These are phyloP conservation scores for Pseudopithomyces maydicus DNA, from an alignment of 2,329 filamentous ascomycete species.

Conservation along the genomic window DNA sequence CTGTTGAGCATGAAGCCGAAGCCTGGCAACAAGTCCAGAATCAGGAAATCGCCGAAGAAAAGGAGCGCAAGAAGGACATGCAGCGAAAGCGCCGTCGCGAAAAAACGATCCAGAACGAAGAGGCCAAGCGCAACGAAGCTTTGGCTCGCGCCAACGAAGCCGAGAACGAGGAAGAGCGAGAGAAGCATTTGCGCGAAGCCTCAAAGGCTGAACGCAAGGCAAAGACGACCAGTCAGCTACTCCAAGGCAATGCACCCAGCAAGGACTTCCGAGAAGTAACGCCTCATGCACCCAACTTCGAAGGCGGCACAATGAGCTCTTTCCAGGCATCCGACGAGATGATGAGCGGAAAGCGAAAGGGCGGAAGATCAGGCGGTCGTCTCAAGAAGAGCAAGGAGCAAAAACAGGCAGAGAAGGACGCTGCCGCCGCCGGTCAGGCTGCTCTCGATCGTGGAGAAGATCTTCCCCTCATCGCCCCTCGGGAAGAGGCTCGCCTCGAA, in stretches of 20 bases:
- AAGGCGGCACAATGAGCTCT: slow-evolving; percentile 83
- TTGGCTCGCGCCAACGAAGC: slow-evolving; percentile 78
- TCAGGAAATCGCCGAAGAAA: slow-evolving; percentile 89
- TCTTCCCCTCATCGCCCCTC: slow-evolving; percentile 64
- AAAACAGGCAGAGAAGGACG: slow-evolving; percentile 72
- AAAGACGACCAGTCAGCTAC: slow-evolving; percentile 82
- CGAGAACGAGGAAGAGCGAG: slow-evolving; percentile 80
- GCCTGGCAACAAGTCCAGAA: slow-evolving; percentile 87
- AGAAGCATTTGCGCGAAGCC: slow-evolving; percentile 81
- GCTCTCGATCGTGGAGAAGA: slow-evolving; percentile 80
- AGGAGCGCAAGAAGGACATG: slow-evolving; percentile 99
- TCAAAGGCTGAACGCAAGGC: slow-evolving; percentile 93
- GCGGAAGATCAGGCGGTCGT: slow-evolving; percentile 61
- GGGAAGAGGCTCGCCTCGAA: slow-evolving; percentile 60
- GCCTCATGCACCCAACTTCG: slow-evolving; percentile 77
- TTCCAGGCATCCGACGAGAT: slow-evolving; percentile 72
- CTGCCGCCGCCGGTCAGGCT: slow-evolving; percentile 85
- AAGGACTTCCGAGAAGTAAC: slow-evolving; percentile 76
- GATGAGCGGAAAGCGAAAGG: slow-evolving; percentile 56
- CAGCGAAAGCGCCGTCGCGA: slow-evolving; percentile 94
- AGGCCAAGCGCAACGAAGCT: slow-evolving; percentile 80
- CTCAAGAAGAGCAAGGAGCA: slow-evolving; percentile 87
- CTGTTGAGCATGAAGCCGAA: slow-evolving; percentile 75
- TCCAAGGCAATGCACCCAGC: slow-evolving; percentile 77
- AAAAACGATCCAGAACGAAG: slow-evolving; percentile 89